Evolutionary conservation across 257 asterid species (phyloP).

Genomic region (Anisodus tanguticus): DNA sequence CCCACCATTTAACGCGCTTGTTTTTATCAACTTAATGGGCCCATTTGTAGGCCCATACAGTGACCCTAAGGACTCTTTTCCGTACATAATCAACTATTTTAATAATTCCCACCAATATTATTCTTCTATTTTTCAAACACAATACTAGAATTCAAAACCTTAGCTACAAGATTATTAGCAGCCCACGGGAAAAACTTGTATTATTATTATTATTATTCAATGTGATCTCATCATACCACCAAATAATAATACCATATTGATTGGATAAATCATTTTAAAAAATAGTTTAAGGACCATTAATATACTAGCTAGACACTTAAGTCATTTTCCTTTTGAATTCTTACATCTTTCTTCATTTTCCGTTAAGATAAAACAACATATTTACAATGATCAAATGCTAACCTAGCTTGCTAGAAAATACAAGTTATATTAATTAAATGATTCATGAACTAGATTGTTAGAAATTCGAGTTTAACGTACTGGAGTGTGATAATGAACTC

Average conservation of each 20-base stretch:
- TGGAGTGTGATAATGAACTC: not conserved
- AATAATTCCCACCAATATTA: not conserved
- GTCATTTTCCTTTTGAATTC: constrained; percentile 18
- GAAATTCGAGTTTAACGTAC: not conserved
- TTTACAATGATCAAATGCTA: not conserved
- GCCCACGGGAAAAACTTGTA: constrained; percentile 3
- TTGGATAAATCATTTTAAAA: not conserved
- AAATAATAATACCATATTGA: not conserved
- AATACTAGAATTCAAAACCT: not conserved
- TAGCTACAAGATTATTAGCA: constrained; percentile 1
- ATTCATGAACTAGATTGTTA: not conserved
- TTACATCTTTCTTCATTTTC: not conserved
- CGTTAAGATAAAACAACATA: not conserved
- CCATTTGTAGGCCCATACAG: constrained; percentile 12
- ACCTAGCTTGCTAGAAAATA: not conserved
- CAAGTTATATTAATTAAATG: not conserved
- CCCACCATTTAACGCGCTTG: constrained; percentile 38
- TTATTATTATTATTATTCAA: not conserved
- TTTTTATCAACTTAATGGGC: constrained; percentile 16
- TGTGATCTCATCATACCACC: not conserved
- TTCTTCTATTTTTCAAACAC: not conserved
- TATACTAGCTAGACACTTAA: not conserved
- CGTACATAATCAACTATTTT: constrained; percentile 32
- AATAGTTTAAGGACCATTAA: not conserved
- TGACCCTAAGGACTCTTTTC: constrained; percentile 30